Evolutionary conservation across 2,329 filamentous ascomycete genomes (phyloP), one percentile per base, ranked within the genome.

Genomic region (Neonectria faginata): DNA sequence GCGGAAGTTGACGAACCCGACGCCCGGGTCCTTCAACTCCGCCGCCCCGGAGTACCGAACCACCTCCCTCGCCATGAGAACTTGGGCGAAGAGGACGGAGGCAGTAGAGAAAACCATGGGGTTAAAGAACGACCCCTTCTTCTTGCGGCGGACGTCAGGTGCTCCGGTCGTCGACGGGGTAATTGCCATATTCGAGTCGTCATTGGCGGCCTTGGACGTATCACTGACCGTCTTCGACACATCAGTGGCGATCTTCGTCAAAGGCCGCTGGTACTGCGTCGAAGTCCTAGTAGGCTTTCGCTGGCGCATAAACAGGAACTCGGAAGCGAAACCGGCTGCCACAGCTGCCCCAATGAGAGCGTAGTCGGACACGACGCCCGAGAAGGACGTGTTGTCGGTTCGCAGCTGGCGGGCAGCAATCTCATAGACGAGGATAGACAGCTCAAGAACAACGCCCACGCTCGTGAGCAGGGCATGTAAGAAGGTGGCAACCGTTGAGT

Each of bases 1-100:
- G 2, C 59, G 39, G 22, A 73, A 71, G 50, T 73, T 73, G 25
- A 55, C 52, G 54, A 73, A 73, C 2, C 68, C 70, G 31, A 64
- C 33, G 8, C 62, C 65, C 16, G 60, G 42, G 18, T 68, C 62
- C 2, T 48, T 11, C 20, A 54, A 14, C 8, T n/a, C 14, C 9
- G 31, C 20, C 8, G 42, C 20, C 10, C 64, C 63, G 14, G 65
- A 65, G 14, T 63, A 66, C 31, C 20, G n/a, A 2, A 64, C 9
- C 9, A 71, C 66, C 39, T 65, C 61, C n/a, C 36, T 36, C 18
- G 56, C 39, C 20, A 70, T n/a, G n/a, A 65, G 42, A 8, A n/a
- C 41, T 33, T 73, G 71, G 5, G 70, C 16, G 2, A 62, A 31
- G 14, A 45, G 25, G 31, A 62, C 52, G 9, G 62, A 60, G 12